phyloP scores from a whole-genome alignment of 441 rosid genomes.

The Populus trichocarpa region DNA sequence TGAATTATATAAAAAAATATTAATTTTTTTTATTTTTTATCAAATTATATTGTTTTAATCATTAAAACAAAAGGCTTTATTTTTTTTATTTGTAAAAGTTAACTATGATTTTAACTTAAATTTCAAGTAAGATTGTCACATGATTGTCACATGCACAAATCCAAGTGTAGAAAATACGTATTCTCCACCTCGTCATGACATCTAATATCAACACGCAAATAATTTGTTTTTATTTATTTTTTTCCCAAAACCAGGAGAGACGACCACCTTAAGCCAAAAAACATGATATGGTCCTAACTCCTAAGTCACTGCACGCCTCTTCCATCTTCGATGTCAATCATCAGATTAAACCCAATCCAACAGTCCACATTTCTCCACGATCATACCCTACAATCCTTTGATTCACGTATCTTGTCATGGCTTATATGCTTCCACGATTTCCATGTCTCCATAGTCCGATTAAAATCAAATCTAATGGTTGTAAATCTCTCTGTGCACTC shows the following conservation, averaged over 20 bases:
- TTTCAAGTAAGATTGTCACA: background rate
- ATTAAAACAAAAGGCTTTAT: too few species aligned
- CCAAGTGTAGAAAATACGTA: background rate
- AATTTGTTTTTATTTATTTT: too few species aligned
- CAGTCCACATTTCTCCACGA: slow-evolving; percentile 39
- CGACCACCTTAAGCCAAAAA: background rate
- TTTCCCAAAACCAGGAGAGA: background rate
- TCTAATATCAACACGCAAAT: background rate
- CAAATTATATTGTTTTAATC: too few species aligned
- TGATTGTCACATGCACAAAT: background rate
- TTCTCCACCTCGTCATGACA: background rate
- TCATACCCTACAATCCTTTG: slow-evolving; percentile 40
- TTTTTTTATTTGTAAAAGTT: too few species aligned
- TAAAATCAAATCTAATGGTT: slow-evolving; percentile 35
- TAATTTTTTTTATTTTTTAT: too few species aligned
- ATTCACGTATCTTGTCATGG: slow-evolving; percentile 49
- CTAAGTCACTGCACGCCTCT: slow-evolving; percentile 15
- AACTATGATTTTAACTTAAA: background rate
- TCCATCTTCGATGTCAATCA: slow-evolving; percentile 21
- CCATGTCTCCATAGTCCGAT: slow-evolving; percentile 34
- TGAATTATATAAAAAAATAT: too few species aligned
- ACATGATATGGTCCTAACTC: slow-evolving; percentile 8
- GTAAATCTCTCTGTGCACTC: background rate
- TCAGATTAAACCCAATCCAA: slow-evolving; percentile 35
- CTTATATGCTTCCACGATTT: slow-evolving; percentile 51